Percentiles rank a stretch among this genome's conserved stretches.
phyloP scores from a whole-genome alignment of 2,329 filamentous ascomycete genomes.

The Xylariomycetidae sp. region DNA sequence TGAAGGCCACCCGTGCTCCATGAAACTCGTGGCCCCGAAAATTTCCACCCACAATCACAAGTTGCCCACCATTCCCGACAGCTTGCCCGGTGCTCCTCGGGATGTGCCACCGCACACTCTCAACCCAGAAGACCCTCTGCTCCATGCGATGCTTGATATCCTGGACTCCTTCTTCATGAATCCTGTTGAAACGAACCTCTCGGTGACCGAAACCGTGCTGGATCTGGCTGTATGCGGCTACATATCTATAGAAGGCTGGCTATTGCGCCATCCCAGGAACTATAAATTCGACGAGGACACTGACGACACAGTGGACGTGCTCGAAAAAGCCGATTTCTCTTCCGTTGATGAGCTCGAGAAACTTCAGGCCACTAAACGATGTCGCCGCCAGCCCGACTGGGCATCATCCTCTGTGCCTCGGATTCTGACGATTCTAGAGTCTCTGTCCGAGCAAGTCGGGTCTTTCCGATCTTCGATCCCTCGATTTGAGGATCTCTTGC shows the following conservation, averaged over 20 bases:
- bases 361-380: slow-evolving; percentile 42
- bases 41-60: slow-evolving; percentile 51
- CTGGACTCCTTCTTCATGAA: slow-evolving; percentile 82
- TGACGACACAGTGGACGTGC: too few species aligned
- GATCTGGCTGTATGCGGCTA: slow-evolving; percentile 80
- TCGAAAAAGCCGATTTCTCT: too few species aligned
- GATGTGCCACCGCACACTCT: slow-evolving; percentile 58
- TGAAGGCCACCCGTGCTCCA: slow-evolving; percentile 68
- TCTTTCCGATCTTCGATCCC: slow-evolving; percentile 59
- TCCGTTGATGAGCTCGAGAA: slow-evolving; percentile 34
- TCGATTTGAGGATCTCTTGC: slow-evolving; percentile 67
- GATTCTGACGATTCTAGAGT: slow-evolving; percentile 52
- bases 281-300: slow-evolving; percentile 51
- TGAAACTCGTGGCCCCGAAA: slow-evolving; percentile 60
- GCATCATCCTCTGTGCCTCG: slow-evolving; percentile 41
- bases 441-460: slow-evolving; percentile 55
- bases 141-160: slow-evolving; percentile 62
- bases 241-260: slow-evolving; percentile 84
- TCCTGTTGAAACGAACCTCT: slow-evolving; percentile 83
- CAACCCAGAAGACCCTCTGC: slow-evolving; percentile 54
- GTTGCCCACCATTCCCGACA: slow-evolving; percentile 48
- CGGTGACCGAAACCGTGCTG: slow-evolving; percentile 76
- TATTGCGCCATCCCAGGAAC: slow-evolving; percentile 65
- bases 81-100: slow-evolving; percentile 53
- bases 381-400: slow-evolving; percentile 50